phyloP scores from a whole-genome alignment of 108 stramenopile genomes.

The Chaetoceros tenuissimus region DNA sequence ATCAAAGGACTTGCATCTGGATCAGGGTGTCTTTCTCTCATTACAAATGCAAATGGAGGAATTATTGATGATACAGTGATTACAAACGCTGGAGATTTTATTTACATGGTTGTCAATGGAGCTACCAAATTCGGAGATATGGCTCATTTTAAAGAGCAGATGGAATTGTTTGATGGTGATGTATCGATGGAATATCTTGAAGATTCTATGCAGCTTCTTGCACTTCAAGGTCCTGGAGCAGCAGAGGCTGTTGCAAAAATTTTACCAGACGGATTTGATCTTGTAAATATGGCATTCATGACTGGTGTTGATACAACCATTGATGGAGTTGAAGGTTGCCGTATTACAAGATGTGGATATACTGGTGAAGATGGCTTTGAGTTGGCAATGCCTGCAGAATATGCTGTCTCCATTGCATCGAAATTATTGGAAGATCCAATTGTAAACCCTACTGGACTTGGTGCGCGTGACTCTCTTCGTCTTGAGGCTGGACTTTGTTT shows the following conservation, averaged over 20 bases:
- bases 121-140: conserved; percentile 96
- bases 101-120: conserved; percentile 99
- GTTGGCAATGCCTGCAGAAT: conserved; percentile 77
- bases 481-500: conserved; percentile 98
- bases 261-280: conserved; percentile 71
- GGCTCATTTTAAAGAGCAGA: conserved; percentile 77
- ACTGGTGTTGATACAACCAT: conserved; percentile 76
- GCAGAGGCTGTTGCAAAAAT: conserved; percentile 69
- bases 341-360: conserved; percentile 98
- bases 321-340: conserved; percentile 86
- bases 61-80: conserved; percentile 98
- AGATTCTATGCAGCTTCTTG: conserved; percentile 87
- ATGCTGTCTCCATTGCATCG: conserved; percentile 74
- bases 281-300: conserved; percentile 93
- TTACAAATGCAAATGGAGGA: conserved; percentile 91
- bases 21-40: conserved; percentile 69
- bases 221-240: conserved; percentile 94
- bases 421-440: conserved; percentile 60
- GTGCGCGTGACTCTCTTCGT: conserved; percentile 96
- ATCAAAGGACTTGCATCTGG: conserved; percentile 68
- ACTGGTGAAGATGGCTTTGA: conserved; percentile 99
- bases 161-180: conserved; percentile 68
- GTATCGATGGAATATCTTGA: conserved; percentile 89
- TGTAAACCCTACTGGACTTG: conserved; percentile 91
- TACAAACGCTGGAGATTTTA: conserved; percentile 77